Evolutionary conservation across 2,329 filamentous ascomycete species (phyloP), one percentile per base, ranked within the genome.

Genomic region (Cryphonectria radicalis): DNA sequence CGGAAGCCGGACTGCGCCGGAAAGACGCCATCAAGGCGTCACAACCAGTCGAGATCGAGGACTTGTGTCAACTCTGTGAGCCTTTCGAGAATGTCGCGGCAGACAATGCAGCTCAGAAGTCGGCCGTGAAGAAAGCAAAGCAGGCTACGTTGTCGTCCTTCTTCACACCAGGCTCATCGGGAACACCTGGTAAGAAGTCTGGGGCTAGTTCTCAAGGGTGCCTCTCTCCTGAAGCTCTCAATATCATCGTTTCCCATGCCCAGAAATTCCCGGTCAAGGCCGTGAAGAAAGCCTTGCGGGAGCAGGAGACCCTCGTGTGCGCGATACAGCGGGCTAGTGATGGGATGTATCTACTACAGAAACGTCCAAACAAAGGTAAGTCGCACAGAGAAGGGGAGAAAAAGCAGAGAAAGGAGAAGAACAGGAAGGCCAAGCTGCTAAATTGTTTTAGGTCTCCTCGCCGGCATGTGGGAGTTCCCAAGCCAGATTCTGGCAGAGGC

Each of bases 391-490:
- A 11, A 13, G 11, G 10, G 32, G 13, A 10, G 37, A 13, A 13
- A 35, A 40, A n/a, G 3, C 2, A 63, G 19, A n/a, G 10, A 28
- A 42, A 19, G 28, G n/a, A 35, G 22, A 8, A n/a, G 1, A 25
- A 32, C 8, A 13, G 40, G 25, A 50, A 32, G 43, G 35, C 62
- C 32, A 63, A 40, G 42, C 62, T 66, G 11, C 25, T 43, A 42
- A 55, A 37, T 5, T 2, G 0, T 46, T 7, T 14, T 19, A 73
- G 72, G 87, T 0, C 81, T 89, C 0, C 78, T 89, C 0, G 87
- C 87, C 0, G 84, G 86, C 0, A 74, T 89, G 6, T 89, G 87
- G 87, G 87, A 89, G 73, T 82, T 89, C 7, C 87, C 87, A 0
- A 88, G 86, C 74, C 75, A 79, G 4, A 77, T 79, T 0, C 71